These are phyloP conservation scores for Sparassis latifolia DNA, from an alignment of 1,284 basidiomycete species.

Conservation along the genomic window DNA sequence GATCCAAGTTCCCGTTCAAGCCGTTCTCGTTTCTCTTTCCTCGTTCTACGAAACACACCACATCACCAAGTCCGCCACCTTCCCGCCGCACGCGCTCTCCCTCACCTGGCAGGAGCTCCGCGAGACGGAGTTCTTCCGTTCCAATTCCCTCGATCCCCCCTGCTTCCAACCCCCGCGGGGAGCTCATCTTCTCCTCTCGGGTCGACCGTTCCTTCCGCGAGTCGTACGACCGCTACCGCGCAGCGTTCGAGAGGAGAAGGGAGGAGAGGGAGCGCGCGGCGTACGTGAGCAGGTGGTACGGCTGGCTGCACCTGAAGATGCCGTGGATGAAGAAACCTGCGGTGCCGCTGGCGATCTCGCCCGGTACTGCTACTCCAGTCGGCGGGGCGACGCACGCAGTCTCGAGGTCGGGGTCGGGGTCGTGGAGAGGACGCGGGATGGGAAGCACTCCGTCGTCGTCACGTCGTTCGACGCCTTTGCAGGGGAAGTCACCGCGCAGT, in stretches of 20 bases:
- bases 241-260: slow-evolving; percentile 82
- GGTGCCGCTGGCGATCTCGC: background rate
- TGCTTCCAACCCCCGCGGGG: slow-evolving; percentile 85
- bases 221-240: slow-evolving; percentile 88
- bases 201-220: slow-evolving; percentile 83
- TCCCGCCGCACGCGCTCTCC: slow-evolving; percentile 28
- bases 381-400: background rate
- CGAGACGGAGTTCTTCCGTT: slow-evolving; percentile 28
- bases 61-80: slow-evolving; percentile 22
- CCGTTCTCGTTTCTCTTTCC: slow-evolving; percentile 63
- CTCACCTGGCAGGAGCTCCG: slow-evolving; percentile 34
- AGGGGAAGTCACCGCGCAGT: background rate
- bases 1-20: slow-evolving; percentile 54
- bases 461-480: background rate
- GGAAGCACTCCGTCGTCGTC: background rate
- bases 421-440: background rate
- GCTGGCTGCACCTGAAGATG: slow-evolving; percentile 34
- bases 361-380: background rate
- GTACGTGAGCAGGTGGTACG: slow-evolving; percentile 35
- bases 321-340: slow-evolving; percentile 25
- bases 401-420: background rate
- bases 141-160: slow-evolving; percentile 84
- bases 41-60: slow-evolving; percentile 31
- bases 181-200: slow-evolving; percentile 91
- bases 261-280: slow-evolving; percentile 54